These are phyloP conservation scores for Perkinsus chesapeaki DNA, from an alignment of 169 alveolate genomes.

Conservation along the genomic window DNA sequence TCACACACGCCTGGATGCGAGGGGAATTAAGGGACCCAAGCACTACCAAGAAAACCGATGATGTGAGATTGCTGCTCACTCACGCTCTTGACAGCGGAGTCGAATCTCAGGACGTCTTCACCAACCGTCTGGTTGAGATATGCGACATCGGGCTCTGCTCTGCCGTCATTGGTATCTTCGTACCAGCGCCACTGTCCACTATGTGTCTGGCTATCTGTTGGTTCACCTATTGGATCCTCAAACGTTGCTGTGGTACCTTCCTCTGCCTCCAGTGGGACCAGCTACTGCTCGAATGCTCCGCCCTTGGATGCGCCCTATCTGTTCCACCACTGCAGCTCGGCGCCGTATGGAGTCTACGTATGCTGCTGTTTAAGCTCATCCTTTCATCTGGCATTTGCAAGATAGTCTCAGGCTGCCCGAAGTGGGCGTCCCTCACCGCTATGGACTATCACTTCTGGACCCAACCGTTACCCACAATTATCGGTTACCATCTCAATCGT, in stretches of 20 bases:
- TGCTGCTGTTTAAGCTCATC: conserved; percentile 6
- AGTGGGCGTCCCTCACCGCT: conserved; percentile 23
- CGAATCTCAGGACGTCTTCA: not conserved
- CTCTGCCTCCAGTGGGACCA: conserved; percentile 14
- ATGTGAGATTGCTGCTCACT: not conserved
- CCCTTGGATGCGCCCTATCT: not conserved
- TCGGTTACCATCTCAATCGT: not conserved
- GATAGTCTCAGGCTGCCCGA: conserved; percentile 20
- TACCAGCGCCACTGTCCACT: not conserved
- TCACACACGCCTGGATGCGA: not conserved
- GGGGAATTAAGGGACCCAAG: not conserved
- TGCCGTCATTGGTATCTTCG: not conserved
- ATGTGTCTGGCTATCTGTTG: not conserved
- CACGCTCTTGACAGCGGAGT: not conserved
- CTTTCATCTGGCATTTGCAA: conserved; percentile 20
- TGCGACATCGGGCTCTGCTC: not conserved
- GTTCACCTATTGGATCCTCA: conserved; percentile 9
- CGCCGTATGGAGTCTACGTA: not conserved
- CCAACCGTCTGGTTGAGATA: not conserved
- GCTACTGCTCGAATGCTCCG: conserved; percentile 11
- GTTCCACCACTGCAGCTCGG: conserved; percentile 5
- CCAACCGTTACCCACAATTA: conserved; percentile 22
- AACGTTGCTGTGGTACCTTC: not conserved
- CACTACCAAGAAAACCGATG: not conserved
- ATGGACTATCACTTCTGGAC: conserved; percentile 31